Base-by-base conservation (phyloP, 1,284 basidiomycete genomes). In the Meripilus lineatus region DNA sequence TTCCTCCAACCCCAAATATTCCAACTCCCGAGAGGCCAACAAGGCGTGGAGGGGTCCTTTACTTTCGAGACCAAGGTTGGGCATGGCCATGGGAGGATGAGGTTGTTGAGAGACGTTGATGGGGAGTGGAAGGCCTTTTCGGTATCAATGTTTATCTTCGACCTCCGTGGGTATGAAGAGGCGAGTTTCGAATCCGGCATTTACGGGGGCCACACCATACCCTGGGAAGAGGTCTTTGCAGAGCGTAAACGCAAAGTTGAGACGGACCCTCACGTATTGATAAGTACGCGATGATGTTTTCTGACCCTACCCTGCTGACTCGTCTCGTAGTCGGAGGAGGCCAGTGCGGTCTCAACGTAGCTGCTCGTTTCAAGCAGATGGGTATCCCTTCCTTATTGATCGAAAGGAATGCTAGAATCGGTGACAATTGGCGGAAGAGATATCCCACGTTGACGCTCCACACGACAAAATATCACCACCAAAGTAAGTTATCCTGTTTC, bases 321-420 rank as follows among this genome's bases (percentile, higher is more conserved):
- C 20, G 5, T 4, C 50, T 78, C 37, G 67, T 77, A 49, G 63
- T 84, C 38, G 81, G 81, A 6, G 79, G 64, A 6, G 80, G 80
- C 1, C 81, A 84, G 56, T 70, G 71, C 46, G 81, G 81, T 10
- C 57, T 84, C 30, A 71, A 66, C 1, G 52, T 72, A 14, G 77
- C 75, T 4, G 81, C 79, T 21, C 64, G 75, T 28, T 63, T 81
- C 42, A 74, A 75, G 50, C 56, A 65, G 25, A 59, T 79, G 15
- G 73, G 66, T 22, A 64, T 82, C 13, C 54, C 65, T 1, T 59
- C 69, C 3, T 58, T 82, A 22, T 59, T 80, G 14, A 58, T 80
- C 23, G 79, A 81, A 52, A 66, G 60, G 40, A 66, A 70, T 20
- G 57, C 63, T 33, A 61, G 73, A 21, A 61, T 78, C 7, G 77